Conservation (phyloP, 2,329 filamentous ascomycete species). For the Alternaria ethzedia region DNA sequence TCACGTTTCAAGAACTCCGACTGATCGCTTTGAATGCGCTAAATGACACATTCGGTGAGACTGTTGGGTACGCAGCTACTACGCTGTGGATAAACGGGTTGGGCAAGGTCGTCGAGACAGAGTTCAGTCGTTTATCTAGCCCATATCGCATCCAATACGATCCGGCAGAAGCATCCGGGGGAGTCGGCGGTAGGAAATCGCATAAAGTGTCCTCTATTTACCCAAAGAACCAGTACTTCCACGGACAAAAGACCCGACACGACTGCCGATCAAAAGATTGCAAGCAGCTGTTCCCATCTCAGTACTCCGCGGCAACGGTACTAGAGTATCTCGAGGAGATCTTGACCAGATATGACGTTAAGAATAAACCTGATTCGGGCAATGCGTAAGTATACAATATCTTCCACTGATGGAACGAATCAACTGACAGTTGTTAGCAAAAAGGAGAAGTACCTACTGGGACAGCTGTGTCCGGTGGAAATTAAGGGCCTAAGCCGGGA, state of each 20-base stretch:
- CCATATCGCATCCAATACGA: neutral
- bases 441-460: too few species aligned
- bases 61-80: neutral
- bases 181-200: neutral
- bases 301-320: neutral
- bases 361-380: neutral
- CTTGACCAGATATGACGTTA: neutral
- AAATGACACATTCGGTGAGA: neutral
- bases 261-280: neutral
- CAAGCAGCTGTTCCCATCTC: neutral
- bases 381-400: neutral
- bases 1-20: neutral
- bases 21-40: neutral
- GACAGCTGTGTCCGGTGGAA: neutral
- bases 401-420: neutral
- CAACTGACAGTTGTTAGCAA: neutral
- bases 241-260: neutral
- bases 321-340: neutral
- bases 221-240: neutral
- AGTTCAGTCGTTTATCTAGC: neutral
- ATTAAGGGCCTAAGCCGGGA: neutral
- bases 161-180: neutral
- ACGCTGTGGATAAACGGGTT: neutral
- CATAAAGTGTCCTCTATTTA: neutral
- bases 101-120: neutral